A percentile compares a stretch with the other conserved stretches of the same genome.
Conservation (phyloP, 176 grass and related monocot species). For the Aechmea fasciata region DNA sequence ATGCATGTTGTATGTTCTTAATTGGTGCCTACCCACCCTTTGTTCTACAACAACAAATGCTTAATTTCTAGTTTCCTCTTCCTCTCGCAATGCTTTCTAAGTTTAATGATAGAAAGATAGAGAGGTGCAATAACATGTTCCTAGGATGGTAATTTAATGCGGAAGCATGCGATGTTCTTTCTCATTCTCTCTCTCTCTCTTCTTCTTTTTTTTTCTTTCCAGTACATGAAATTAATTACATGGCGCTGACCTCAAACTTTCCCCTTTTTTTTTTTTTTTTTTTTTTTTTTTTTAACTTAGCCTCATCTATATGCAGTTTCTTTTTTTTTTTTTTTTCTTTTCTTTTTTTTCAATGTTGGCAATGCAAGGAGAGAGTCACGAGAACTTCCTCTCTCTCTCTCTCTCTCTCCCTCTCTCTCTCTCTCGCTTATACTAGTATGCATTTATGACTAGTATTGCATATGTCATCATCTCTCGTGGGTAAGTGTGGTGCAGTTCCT, state of each 20-base stretch:
- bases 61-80: no score
- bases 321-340: background rate
- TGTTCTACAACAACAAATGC: no score
- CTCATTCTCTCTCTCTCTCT: background rate
- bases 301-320: constrained; percentile 3
- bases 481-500: constrained; percentile 9
- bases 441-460: constrained; percentile 14
- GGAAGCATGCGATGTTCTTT: background rate
- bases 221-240: background rate
- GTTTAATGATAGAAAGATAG: no score
- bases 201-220: background rate
- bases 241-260: constrained; percentile 12
- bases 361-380: background rate
- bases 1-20: no score
- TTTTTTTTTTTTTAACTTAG: background rate
- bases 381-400: background rate
- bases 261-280: background rate
- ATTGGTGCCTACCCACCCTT: no score
- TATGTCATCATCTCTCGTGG: constrained; percentile 2
- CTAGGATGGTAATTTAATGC: background rate
- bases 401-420: background rate
- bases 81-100: no score
- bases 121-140: background rate
- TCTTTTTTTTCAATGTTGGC: no score
- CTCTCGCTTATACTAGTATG: background rate